Percentiles rank a stretch among this genome's conserved stretches.
Evolutionary conservation across 192 early-diverging fungal species (phyloP).

Genomic region (Podila minutissima): DNA sequence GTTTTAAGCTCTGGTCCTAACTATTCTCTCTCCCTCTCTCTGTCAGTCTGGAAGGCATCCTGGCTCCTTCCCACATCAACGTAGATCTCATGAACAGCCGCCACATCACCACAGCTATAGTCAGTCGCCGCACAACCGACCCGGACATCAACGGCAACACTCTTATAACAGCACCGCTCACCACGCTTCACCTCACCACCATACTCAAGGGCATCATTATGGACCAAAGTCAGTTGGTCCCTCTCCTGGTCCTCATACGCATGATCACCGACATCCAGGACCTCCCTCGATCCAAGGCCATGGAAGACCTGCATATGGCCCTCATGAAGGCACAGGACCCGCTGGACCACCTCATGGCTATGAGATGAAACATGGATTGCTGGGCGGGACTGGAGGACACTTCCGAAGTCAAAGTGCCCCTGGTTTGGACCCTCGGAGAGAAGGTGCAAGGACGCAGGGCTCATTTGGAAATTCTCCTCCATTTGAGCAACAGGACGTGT

Average conservation of each 20-base stretch:
- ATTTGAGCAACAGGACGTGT: conserved; percentile 21
- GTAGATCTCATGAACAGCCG: conserved; percentile 13
- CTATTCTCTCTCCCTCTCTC: not conserved
- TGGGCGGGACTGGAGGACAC: conserved; percentile 26
- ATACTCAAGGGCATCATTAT: conserved; percentile 20
- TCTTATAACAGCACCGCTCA: conserved; percentile 27
- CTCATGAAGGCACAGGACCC: no score
- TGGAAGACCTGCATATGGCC: no score
- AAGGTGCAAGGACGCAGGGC: conserved; percentile 7
- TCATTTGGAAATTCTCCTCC: conserved; percentile 16
- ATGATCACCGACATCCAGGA: not conserved
- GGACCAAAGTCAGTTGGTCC: conserved; percentile 15
- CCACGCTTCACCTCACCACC: conserved; percentile 11
- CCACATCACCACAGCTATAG: not conserved
- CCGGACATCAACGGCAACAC: conserved; percentile 30
- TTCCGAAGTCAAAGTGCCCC: conserved; percentile 49
- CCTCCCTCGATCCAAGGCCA: not conserved
- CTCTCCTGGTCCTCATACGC: not conserved
- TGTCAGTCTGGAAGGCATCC: not conserved
- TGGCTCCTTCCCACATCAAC: not conserved
- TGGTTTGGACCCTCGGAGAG: conserved; percentile 34
- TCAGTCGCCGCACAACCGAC: conserved; percentile 7
- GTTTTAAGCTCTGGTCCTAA: not conserved
- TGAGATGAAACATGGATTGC: conserved; percentile 17
- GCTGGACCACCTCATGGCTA: not conserved